Evolutionary conservation across 2,329 filamentous ascomycete species (phyloP).

Genomic region (Helicocarpus griseus): DNA sequence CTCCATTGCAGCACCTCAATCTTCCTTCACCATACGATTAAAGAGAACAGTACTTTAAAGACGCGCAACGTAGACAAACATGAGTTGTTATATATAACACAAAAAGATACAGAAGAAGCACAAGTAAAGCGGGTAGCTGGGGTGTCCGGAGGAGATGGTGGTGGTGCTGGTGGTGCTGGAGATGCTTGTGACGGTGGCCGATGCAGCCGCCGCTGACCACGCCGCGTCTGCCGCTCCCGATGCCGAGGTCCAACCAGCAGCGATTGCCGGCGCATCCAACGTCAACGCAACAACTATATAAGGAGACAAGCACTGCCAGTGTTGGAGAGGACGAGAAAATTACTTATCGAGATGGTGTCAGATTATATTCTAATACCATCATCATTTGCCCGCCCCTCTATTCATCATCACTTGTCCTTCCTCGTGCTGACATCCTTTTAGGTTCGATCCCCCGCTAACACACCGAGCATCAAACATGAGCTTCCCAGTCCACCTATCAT

Average conservation of each 20-base stretch:
- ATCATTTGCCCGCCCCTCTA: no score
- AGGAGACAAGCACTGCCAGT: neutral
- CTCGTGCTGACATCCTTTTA: no score
- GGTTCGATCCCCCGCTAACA: no score
- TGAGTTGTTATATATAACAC: neutral
- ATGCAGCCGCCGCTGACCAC: neutral
- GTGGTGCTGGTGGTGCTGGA: neutral
- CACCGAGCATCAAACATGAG: no score
- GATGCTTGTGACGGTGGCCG: slow-evolving; percentile 12
- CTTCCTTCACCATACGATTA: slow-evolving; percentile 4
- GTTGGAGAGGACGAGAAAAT: neutral
- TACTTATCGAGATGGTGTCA: neutral
- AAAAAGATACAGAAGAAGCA: neutral
- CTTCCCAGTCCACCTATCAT: no score
- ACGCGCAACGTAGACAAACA: neutral
- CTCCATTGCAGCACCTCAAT: slow-evolving; percentile 28
- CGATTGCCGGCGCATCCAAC: neutral
- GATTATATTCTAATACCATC: neutral
- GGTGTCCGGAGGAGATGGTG: neutral
- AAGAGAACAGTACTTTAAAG: neutral
- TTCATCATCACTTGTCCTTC: no score
- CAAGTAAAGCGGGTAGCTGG: neutral
- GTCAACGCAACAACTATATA: neutral
- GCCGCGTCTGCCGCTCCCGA: slow-evolving; percentile 22
- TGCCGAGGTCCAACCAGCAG: slow-evolving; percentile 26